Evolutionary conservation across 2,329 filamentous ascomycete genomes (phyloP).

Genomic region (Lasiodiplodia theobromae): DNA sequence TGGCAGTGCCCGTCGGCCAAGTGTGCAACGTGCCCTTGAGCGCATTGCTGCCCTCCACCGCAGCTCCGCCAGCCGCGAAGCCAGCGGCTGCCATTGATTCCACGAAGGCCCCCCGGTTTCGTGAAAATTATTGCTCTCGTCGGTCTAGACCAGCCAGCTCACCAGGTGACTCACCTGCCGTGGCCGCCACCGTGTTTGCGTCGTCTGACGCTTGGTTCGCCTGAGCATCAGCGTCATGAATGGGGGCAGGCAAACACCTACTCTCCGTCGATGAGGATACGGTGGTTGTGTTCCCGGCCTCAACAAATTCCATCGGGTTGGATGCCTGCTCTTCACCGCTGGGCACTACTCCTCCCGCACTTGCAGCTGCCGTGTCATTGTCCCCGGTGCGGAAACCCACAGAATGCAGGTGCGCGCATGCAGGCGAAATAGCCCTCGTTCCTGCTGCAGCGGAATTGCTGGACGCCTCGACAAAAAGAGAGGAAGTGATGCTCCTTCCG

Average conservation of each 20-base stretch:
- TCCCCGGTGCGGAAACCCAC: slow-evolving; percentile 7
- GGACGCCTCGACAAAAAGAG: slow-evolving; percentile 21
- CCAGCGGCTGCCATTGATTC: slow-evolving; percentile 7
- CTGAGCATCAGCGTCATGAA: slow-evolving; percentile 27
- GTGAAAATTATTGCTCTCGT: slow-evolving; percentile 20
- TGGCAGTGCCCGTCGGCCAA: slow-evolving; percentile 6
- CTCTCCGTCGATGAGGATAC: slow-evolving; percentile 1
- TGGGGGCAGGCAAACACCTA: slow-evolving; percentile 17
- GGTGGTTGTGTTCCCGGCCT: slow-evolving; percentile 6
- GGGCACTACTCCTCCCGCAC: slow-evolving; percentile 11
- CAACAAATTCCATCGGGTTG: slow-evolving; percentile 20
- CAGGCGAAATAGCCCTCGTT: not conserved
- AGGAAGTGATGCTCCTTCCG: slow-evolving; percentile 1
- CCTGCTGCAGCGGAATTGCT: slow-evolving; percentile 17
- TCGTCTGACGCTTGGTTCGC: slow-evolving; percentile 20
- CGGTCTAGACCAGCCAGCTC: slow-evolving; percentile 21
- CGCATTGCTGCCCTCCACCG: slow-evolving; percentile 12
- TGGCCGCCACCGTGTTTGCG: slow-evolving; percentile 23
- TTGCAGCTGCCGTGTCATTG: slow-evolving; percentile 16
- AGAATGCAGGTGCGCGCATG: slow-evolving; percentile 25
- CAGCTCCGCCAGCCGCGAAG: not conserved
- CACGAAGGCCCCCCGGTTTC: slow-evolving; percentile 15
- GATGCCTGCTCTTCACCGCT: slow-evolving; percentile 24
- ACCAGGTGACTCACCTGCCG: slow-evolving; percentile 26
- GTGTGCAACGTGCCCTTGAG: slow-evolving; percentile 22